Percentiles rank a stretch among this genome's conserved stretches.
Evolutionary conservation across 2,329 filamentous ascomycete genomes (phyloP).

Genomic region (Coniochaeta sp.): DNA sequence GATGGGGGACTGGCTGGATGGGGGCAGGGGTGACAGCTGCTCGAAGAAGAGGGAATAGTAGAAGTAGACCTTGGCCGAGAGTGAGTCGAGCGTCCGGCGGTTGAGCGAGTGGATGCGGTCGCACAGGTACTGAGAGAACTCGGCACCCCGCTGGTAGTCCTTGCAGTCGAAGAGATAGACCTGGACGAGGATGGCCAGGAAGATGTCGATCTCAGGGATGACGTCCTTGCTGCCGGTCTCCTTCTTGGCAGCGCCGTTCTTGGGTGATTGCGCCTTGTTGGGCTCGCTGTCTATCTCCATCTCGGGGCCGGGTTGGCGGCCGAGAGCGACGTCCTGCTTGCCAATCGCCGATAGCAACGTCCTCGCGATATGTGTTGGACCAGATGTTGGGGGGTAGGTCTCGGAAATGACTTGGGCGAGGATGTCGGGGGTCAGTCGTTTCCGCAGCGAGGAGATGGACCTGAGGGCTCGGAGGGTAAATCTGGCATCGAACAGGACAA

Average conservation of each 20-base stretch:
- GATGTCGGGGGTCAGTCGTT: slow-evolving; percentile 77
- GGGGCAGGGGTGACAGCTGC: slow-evolving; percentile 78
- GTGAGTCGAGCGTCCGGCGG: slow-evolving; percentile 85
- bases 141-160: slow-evolving; percentile 69
- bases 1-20: slow-evolving; percentile 80
- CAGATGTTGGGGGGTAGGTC: slow-evolving; percentile 59
- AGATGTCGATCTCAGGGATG: slow-evolving; percentile 82
- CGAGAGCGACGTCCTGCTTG: slow-evolving; percentile 58
- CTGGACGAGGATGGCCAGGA: slow-evolving; percentile 78
- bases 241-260: slow-evolving; percentile 54
- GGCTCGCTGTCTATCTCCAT: slow-evolving; percentile 67
- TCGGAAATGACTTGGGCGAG: slow-evolving; percentile 75
- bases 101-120: slow-evolving; percentile 85
- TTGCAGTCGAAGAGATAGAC: slow-evolving; percentile 85
- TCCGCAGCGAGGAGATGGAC: slow-evolving; percentile 92
- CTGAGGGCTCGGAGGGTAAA: slow-evolving; percentile 91
- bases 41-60: slow-evolving; percentile 97
- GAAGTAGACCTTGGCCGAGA: slow-evolving; percentile 94
- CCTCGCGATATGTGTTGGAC: slow-evolving; percentile 59
- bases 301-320: slow-evolving; percentile 49
- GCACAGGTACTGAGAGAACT: slow-evolving; percentile 78
- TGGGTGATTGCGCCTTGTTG: slow-evolving; percentile 33
- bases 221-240: slow-evolving; percentile 59
- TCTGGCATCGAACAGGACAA: slow-evolving; percentile 86
- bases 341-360: slow-evolving; percentile 64